Base-by-base conservation (phyloP, 1,284 basidiomycete genomes). In the Ustilago sp. region DNA sequence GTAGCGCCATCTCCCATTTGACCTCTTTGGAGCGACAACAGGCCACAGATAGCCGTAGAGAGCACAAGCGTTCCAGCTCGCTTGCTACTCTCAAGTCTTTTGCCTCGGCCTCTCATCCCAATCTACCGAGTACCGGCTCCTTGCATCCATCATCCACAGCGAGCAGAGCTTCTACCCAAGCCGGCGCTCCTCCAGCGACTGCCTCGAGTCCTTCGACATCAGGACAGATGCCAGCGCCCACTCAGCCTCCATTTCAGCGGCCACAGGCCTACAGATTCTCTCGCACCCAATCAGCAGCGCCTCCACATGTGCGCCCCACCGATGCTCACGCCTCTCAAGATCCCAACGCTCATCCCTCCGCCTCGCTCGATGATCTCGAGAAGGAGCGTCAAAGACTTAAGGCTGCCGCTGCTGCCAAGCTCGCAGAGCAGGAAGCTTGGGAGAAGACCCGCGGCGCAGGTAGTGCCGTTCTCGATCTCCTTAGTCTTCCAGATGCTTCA, bases 401-500 rank as follows among this genome's bases (percentile, higher is more conserved):
- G 23, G 70, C 67, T 13, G 70, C 67, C 4, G 78, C 74, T 11
- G 78, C 80, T 13, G 80, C 80, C n/a, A 77, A 77, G 47, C 63
- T 75, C 31, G 80, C 79, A 4, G 80, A 82, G 36, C 63, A 74
- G 43, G 75, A 80, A 48, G 79, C 80, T 1, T 85, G 83, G 83
- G 81, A 84, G 43, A 70, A 74, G 48, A 85, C 80, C 0, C 69
- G 83, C 7, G 83, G 83, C 9, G 83, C 83, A 5, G 83, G 83
- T 1, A 83, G 81, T 53, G 67, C 68, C 13, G 83, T 85, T 13
- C 70, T 85, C 32, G 72, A 79, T 41, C 59, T 82, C 38, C 74
- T 78, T 45, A 77, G 80, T 63, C 51, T 66, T 11, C 70, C 74
- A 17, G 60, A 64, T 12, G 34, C 68, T 48, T 56, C 54, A 19